phyloP scores from a whole-genome alignment of 108 stramenopile species.

The Skeletonema costatum region DNA sequence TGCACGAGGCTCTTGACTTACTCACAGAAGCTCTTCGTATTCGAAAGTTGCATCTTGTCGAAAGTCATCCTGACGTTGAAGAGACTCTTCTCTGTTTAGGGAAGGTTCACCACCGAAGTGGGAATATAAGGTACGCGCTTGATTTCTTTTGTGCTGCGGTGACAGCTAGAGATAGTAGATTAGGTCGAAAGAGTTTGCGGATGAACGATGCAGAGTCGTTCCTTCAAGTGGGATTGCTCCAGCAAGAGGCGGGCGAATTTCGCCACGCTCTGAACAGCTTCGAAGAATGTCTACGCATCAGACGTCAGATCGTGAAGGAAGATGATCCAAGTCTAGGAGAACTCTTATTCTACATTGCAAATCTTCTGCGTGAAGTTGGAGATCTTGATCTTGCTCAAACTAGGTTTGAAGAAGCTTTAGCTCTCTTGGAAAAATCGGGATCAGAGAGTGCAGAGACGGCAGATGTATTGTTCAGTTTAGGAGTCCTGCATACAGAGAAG shows the following conservation, averaged over 20 bases:
- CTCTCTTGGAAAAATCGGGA: constrained; percentile 23
- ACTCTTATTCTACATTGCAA: constrained; percentile 43
- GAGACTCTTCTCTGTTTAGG: constrained; percentile 43
- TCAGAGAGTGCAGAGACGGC: constrained; percentile 19
- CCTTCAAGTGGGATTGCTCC: constrained; percentile 49
- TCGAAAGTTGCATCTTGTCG: constrained; percentile 45
- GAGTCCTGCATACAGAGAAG: constrained; percentile 40
- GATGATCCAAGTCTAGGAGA: constrained; percentile 36
- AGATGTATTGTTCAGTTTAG: constrained; percentile 47
- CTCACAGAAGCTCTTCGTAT: constrained; percentile 51
- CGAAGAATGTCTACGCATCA: constrained; percentile 40
- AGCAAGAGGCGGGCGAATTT: constrained; percentile 31
- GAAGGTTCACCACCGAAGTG: constrained; percentile 35
- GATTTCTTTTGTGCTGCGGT: constrained; percentile 43
- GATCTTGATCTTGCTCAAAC: constrained; percentile 40
- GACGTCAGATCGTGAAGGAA: constrained; percentile 9
- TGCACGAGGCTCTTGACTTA: constrained; percentile 44
- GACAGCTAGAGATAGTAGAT: constrained; percentile 21
- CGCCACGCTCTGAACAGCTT: constrained; percentile 32
- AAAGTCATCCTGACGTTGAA: constrained; percentile 47
- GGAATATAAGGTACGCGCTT: constrained; percentile 38
- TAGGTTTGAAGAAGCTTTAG: constrained; percentile 36
- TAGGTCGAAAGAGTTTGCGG: constrained; percentile 20
- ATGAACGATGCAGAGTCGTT: constrained; percentile 44
- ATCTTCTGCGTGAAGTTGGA: constrained; percentile 43